A percentile compares a stretch with the other conserved stretches of the same genome.
Evolutionary conservation across 73 alveolate species (phyloP).

Genomic region (Paramecium primaurelia): DNA sequence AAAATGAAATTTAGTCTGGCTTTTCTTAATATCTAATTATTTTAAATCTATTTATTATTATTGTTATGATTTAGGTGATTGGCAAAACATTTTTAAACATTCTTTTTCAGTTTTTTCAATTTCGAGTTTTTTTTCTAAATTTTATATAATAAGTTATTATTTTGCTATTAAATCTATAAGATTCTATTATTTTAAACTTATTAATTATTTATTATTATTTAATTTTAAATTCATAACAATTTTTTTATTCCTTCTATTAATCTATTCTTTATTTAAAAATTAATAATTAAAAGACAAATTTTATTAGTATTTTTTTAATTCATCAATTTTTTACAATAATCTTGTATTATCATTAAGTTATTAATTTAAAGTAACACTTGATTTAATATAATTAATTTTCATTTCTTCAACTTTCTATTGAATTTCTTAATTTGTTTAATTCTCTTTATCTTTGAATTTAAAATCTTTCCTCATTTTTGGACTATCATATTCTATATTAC

Average conservation of each 20-base stretch:
- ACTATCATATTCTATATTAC: not conserved
- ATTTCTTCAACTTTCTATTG: not conserved
- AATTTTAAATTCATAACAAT: not conserved
- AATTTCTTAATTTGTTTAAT: not conserved
- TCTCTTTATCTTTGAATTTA: not conserved
- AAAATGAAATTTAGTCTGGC: not conserved
- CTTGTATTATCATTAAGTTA: not conserved
- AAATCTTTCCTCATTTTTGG: not conserved
- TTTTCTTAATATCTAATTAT: not conserved
- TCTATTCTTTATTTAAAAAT: not conserved
- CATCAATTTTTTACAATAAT: not conserved
- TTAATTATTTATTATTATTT: not conserved
- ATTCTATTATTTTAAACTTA: not conserved
- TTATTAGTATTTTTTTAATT: not conserved
- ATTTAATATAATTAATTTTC: not conserved
- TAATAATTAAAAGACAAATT: not conserved
- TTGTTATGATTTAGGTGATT: not conserved
- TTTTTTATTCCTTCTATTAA: not conserved
- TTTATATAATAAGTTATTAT: not conserved
- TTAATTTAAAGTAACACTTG: not conserved
- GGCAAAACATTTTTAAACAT: not conserved
- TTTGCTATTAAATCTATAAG: not conserved
- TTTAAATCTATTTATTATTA: not conserved
- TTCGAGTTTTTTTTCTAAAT: not conserved
- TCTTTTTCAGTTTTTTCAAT: not conserved